Conservation (phyloP, 345 rosid genomes). For the Brassica incana region DNA sequence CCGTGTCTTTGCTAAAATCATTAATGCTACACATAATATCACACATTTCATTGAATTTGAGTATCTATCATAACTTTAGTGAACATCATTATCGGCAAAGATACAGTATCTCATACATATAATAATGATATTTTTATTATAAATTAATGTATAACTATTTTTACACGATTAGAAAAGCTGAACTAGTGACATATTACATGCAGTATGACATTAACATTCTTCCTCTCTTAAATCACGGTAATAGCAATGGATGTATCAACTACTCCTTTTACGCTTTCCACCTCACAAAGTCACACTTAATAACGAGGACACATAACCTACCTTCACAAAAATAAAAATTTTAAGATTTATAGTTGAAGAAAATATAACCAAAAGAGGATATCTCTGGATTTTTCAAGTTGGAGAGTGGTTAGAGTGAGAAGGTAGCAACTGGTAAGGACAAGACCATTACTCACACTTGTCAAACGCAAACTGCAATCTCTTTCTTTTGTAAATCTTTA, state of each 20-base stretch:
- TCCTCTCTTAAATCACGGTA: constrained; percentile 20
- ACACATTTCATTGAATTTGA: constrained; percentile 7
- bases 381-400: constrained; percentile 12
- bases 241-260: constrained; percentile 25
- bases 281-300: neutral
- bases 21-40: neutral
- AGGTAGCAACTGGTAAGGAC: constrained; percentile 33
- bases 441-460: constrained; percentile 20
- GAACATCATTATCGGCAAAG: neutral
- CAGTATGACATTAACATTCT: constrained; percentile 12
- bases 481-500: constrained; percentile 27
- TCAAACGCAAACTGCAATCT: constrained; percentile 30
- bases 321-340: neutral
- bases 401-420: constrained; percentile 33
- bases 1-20: constrained; percentile 19
- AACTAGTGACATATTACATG: constrained; percentile 9
- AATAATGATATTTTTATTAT: neutral
- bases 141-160: neutral
- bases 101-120: neutral
- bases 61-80: constrained; percentile 12
- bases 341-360: constrained; percentile 7
- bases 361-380: constrained; percentile 1
- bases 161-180: neutral
- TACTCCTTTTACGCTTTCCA: constrained; percentile 26
- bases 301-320: neutral